Conservation (phyloP, 305 asterid species). For the Andrographis paniculata region DNA sequence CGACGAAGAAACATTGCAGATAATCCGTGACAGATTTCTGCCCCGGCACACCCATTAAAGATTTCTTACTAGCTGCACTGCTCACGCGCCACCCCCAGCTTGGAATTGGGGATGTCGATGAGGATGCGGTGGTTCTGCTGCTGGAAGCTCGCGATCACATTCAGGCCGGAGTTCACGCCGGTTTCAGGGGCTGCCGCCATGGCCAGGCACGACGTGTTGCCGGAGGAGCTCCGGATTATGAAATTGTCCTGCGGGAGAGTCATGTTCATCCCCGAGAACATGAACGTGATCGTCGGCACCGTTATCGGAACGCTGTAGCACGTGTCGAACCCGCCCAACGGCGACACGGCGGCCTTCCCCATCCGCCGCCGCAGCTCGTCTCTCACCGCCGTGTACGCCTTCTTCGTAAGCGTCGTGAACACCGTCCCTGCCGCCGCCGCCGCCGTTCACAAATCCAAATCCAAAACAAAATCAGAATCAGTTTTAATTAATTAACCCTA, state of each 20-base stretch:
- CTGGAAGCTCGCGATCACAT: slow-evolving; percentile 87
- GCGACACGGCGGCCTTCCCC: slow-evolving; percentile 51
- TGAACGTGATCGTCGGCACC: slow-evolving; percentile 61
- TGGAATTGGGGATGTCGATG: slow-evolving; percentile 54
- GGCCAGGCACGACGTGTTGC: slow-evolving; percentile 73
- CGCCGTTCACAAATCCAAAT: too few relatives aligned
- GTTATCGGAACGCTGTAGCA: slow-evolving; percentile 61
- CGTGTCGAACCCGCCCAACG: slow-evolving; percentile 93
- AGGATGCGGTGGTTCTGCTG: slow-evolving; percentile 95
- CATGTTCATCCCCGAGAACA: slow-evolving; percentile 80
- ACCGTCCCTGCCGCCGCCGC: slow-evolving; percentile 76
- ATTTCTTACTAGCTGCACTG: slow-evolving; percentile 51
- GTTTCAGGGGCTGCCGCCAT: slow-evolving; percentile 81
- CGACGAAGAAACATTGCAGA: too few relatives aligned
- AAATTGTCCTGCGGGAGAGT: slow-evolving; percentile 80
- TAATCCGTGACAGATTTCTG: too few relatives aligned
- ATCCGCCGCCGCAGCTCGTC: slow-evolving; percentile 74
- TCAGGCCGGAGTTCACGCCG: slow-evolving; percentile 58
- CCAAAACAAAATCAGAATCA: too few relatives aligned
- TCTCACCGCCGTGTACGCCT: slow-evolving; percentile 77
- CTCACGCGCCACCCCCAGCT: slow-evolving; percentile 85
- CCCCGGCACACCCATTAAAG: too few relatives aligned
- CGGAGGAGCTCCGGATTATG: slow-evolving; percentile 63
- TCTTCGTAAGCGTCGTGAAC: slow-evolving; percentile 65
- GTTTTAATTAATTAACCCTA: too few relatives aligned